A percentile compares a stretch with the other conserved stretches of the same genome.
Evolutionary conservation across 805 yeast species (phyloP).

Genomic region (Saturnispora saitoi): DNA sequence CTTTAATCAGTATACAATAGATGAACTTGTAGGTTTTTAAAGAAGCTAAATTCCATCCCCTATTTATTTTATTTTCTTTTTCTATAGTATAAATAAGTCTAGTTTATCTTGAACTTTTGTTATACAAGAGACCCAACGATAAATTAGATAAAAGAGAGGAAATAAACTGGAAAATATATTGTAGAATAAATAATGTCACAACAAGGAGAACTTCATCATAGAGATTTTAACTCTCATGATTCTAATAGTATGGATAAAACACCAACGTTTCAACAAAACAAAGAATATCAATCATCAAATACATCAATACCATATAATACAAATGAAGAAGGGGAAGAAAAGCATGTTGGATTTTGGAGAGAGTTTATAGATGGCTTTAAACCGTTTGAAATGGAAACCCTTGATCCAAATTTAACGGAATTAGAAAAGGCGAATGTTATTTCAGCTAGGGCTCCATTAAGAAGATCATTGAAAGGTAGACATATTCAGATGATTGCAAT

Average conservation of each 20-base stretch:
- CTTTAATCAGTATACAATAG: too few species aligned
- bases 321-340: not conserved
- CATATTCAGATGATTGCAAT: conserved; percentile 72
- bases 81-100: too few species aligned
- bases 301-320: not conserved
- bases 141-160: too few species aligned
- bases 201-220: not conserved
- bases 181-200: too few species aligned
- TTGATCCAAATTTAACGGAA: conserved; percentile 33
- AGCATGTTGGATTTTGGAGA: conserved; percentile 10
- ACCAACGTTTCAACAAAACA: not conserved
- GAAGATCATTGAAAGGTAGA: conserved; percentile 44
- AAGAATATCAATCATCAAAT: not conserved
- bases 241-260: not conserved
- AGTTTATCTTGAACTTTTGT: too few species aligned
- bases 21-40: too few species aligned
- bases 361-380: conserved; percentile 20
- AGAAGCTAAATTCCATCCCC: too few species aligned
- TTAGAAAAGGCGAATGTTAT: conserved; percentile 34
- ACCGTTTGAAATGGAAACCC: conserved; percentile 23
- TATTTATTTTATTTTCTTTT: too few species aligned
- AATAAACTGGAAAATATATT: too few species aligned
- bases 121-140: too few species aligned
- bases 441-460: conserved; percentile 37
- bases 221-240: not conserved